Conservation (phyloP, 2,329 filamentous ascomycete species). For the Passalora sequoiae region DNA sequence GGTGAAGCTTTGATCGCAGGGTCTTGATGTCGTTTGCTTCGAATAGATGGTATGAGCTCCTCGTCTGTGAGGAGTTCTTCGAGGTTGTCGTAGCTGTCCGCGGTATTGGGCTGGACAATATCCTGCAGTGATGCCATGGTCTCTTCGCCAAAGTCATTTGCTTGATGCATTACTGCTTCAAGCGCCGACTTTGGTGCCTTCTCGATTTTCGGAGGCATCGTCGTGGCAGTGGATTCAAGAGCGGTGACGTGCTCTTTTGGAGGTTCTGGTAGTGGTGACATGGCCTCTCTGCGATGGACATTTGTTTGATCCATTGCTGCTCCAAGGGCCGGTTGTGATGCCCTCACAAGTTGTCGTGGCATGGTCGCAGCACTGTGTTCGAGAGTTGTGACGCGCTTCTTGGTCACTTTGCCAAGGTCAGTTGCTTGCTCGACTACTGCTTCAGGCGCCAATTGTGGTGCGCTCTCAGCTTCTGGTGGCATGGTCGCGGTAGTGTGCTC, state of each 20-base stretch:
- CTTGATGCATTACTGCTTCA: slow-evolving; percentile 39
- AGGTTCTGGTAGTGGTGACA: not conserved
- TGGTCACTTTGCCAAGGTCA: no score
- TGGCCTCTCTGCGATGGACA: not conserved
- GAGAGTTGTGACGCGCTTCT: no score
- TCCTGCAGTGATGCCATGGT: slow-evolving; percentile 46
- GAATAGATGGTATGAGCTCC: no score
- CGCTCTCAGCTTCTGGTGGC: no score
- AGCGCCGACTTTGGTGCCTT: slow-evolving; percentile 30
- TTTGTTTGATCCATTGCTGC: no score
- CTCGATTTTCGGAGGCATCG: not conserved
- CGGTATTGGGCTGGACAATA: slow-evolving; percentile 17
- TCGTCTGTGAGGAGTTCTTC: slow-evolving; percentile 11
- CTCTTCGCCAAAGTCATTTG: slow-evolving; percentile 27
- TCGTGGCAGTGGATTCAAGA: not conserved
- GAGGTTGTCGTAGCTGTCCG: slow-evolving; percentile 21
- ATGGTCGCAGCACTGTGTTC: no score
- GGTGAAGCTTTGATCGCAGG: not conserved
- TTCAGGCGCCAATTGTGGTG: no score
- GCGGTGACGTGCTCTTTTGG: not conserved
- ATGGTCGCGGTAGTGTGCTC: no score
- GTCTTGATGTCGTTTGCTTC: not conserved
- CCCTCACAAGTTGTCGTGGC: no score
- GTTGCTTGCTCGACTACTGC: no score
- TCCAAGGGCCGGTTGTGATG: no score